phyloP scores from a whole-genome alignment of 1,284 basidiomycete species.

The Melampsora americana region DNA sequence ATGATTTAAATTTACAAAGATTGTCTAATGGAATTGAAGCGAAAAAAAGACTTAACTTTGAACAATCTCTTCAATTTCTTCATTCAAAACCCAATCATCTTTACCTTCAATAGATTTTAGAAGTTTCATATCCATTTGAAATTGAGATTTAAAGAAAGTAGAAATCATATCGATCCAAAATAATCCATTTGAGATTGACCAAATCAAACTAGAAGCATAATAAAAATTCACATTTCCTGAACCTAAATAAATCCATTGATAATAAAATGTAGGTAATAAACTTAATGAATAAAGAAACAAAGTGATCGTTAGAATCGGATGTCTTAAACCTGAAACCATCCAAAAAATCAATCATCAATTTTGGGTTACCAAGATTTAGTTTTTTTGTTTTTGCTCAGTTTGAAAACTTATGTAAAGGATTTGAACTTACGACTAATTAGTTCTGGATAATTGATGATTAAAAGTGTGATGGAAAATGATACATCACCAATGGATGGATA shows the following conservation, averaged over 20 bases:
- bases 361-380: too few species aligned
- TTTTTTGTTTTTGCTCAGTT: not conserved
- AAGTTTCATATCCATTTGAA: slow-evolving; percentile 51
- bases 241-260: slow-evolving; percentile 85
- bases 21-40: too few species aligned
- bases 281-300: slow-evolving; percentile 79
- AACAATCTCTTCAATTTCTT: too few species aligned
- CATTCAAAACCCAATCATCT: too few species aligned
- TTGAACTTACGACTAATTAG: slow-evolving; percentile 68
- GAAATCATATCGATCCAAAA: slow-evolving; percentile 75
- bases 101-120: too few species aligned
- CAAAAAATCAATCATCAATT: not conserved
- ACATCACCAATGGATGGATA: slow-evolving; percentile 88
- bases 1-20: too few species aligned
- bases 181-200: slow-evolving; percentile 80
- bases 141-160: slow-evolving; percentile 69
- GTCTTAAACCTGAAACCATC: slow-evolving; percentile 66
- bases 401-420: too few species aligned
- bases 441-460: slow-evolving; percentile 76
- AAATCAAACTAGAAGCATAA: slow-evolving; percentile 91
- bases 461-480: slow-evolving; percentile 74
- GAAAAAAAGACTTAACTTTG: too few species aligned
- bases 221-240: slow-evolving; percentile 98
- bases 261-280: slow-evolving; percentile 84
- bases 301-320: slow-evolving; percentile 79